These are phyloP conservation scores for Nigrospora sphaerica DNA, from an alignment of 2,329 filamentous ascomycete genomes.

Conservation along the genomic window DNA sequence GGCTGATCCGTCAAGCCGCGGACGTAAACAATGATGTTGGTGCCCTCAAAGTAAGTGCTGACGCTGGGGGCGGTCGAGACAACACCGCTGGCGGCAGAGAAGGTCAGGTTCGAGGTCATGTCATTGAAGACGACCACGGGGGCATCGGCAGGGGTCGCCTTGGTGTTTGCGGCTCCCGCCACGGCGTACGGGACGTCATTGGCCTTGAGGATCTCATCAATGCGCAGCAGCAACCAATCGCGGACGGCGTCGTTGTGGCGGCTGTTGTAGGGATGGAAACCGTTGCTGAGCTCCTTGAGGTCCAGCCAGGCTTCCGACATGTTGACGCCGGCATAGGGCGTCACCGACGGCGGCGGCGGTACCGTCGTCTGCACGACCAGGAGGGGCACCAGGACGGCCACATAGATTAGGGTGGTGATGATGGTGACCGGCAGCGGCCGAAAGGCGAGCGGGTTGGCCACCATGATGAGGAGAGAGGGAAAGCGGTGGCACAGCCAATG, in stretches of 20 bases:
- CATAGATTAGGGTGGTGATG: not conserved
- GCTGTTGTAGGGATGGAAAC: conserved; percentile 86
- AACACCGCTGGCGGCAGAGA: conserved; percentile 25
- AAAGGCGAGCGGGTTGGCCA: conserved; percentile 2
- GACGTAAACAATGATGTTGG: conserved; percentile 83
- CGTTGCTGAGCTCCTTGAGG: conserved; percentile 64
- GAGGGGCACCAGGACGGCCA: not conserved
- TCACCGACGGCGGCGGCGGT: conserved; percentile 8
- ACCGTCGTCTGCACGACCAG: not conserved
- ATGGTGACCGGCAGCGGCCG: not conserved
- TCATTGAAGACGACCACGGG: conserved; percentile 70
- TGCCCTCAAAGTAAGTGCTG: conserved; percentile 77
- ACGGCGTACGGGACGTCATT: conserved; percentile 32
- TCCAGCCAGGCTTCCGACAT: conserved; percentile 83
- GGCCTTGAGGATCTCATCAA: conserved; percentile 60
- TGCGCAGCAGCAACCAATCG: conserved; percentile 64
- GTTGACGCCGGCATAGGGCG: conserved; percentile 59
- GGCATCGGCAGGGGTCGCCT: conserved; percentile 24
- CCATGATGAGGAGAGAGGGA: not conserved
- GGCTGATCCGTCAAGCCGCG: conserved; percentile 66
- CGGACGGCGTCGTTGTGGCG: conserved; percentile 74
- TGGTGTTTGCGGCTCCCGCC: not conserved
- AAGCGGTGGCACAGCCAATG: not conserved
- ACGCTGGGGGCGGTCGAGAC: conserved; percentile 15
- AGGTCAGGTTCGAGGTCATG: conserved; percentile 67